Evolutionary conservation across 345 rosid genomes (phyloP).

Genomic region (Populus euphratica): DNA sequence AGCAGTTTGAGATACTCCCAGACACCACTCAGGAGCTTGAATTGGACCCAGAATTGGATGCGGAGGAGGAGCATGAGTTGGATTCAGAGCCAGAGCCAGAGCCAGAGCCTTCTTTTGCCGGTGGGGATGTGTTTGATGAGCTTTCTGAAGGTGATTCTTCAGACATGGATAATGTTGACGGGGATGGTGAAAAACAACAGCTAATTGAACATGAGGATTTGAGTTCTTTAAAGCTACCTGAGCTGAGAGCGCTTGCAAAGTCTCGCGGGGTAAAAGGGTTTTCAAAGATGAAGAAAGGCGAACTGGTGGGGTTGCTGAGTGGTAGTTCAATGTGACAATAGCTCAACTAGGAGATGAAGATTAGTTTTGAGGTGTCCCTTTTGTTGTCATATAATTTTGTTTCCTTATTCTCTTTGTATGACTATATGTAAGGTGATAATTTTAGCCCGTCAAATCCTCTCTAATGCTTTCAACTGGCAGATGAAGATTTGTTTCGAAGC

Average conservation of each 20-base stretch:
- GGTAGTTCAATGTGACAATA: constrained; percentile 24
- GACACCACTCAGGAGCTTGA: constrained; percentile 32
- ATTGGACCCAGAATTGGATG: constrained; percentile 10
- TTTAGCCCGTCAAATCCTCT: neutral
- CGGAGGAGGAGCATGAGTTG: constrained; percentile 29
- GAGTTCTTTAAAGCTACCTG: constrained; percentile 57
- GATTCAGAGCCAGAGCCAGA: constrained; percentile 34
- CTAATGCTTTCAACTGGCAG: neutral
- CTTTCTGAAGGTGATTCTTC: constrained; percentile 30
- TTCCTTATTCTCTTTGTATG: neutral
- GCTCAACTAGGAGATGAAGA: constrained; percentile 1
- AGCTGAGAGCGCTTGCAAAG: constrained; percentile 72
- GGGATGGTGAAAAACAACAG: constrained; percentile 32
- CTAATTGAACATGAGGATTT: constrained; percentile 33
- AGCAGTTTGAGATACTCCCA: constrained; percentile 29
- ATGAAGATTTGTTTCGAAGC: neutral
- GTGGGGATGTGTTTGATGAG: constrained; percentile 23
- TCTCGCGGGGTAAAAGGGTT: constrained; percentile 72
- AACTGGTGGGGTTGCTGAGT: constrained; percentile 54
- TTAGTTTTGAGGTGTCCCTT: constrained; percentile 14
- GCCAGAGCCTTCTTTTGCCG: constrained; percentile 22
- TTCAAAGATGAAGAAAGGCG: constrained; percentile 81
- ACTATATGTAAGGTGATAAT: neutral
- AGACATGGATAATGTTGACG: constrained; percentile 27
- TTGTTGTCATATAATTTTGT: constrained; percentile 4